Evolutionary conservation across 495 filamentous ascomycete species (phyloP).

Genomic region (Schizothecium vesticola): DNA sequence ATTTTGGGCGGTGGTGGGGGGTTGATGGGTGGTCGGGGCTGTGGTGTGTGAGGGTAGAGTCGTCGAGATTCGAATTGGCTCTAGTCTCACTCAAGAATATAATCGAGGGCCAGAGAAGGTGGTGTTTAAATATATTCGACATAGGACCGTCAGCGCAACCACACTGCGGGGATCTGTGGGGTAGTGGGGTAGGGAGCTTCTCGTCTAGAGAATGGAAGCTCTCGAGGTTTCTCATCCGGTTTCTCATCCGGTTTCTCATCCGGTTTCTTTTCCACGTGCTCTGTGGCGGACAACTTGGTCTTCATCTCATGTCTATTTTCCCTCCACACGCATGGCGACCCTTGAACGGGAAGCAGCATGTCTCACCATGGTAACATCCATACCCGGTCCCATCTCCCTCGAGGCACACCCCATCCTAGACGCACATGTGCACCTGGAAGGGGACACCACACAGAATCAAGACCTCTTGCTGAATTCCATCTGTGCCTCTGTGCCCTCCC

Average conservation of each 20-base stretch:
- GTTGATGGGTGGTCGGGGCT: not conserved
- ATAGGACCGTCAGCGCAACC: not conserved
- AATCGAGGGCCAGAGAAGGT: not conserved
- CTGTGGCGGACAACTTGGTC: not conserved
- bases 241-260: not conserved
- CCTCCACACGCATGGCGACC: not conserved
- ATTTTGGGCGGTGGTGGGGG: conserved; percentile 22
- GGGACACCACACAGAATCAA: not conserved
- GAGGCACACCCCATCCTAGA: not conserved
- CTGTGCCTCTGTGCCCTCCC: not conserved
- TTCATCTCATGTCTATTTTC: not conserved
- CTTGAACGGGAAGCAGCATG: not conserved
- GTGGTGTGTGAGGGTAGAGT: not conserved
- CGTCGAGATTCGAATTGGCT: not conserved
- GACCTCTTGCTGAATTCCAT: not conserved
- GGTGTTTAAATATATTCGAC: not conserved
- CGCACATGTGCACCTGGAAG: not conserved
- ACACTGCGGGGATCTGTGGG: not conserved
- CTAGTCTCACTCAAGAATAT: not conserved
- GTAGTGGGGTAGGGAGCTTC: not conserved
- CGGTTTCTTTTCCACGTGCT: not conserved
- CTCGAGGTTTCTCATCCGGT: not conserved
- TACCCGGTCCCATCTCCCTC: no score
- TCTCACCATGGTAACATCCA: not conserved
- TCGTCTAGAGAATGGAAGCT: not conserved